Base-by-base conservation (phyloP, 768 basidiomycete species). In the Tubosaeta sp. region DNA sequence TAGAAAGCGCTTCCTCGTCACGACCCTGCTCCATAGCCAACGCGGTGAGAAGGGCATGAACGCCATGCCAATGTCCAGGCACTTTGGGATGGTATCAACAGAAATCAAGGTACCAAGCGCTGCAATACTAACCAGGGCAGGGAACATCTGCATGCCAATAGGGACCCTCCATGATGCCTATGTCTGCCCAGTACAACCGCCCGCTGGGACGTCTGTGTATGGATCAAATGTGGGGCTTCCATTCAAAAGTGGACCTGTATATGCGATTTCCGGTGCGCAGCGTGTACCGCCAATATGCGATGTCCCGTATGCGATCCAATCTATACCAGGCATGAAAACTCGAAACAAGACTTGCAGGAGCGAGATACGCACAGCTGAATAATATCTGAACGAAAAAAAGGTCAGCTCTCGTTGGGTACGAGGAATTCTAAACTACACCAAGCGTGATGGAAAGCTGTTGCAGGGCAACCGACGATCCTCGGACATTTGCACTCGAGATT, bases 41-140 rank as follows among this genome's bases (percentile, higher is more conserved):
- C 75, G 69, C 17, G 75, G 75, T 17, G 75, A 75, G 48, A 70
- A 74, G 19, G 74, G 74, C 59, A 75, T 64, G 43, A 72, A 64
- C 17, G 46, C 37, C 67, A 68, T 68, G 34, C 67, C 67, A 31
- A 68, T 46, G 7, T 62, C 67, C 49, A 70, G 58, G n/a, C 60
- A 62, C 68, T 68, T 46, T 52, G 13, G 17, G 27, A 27, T 10
- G 42, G 41, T 19, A 12, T 61, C 45, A 53, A 11, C 17, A 31
- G 42, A 11, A 11, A 39, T 11, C 16, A 31, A 11, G 43, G 9
- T 0, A 6, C 2, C 2, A 37, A 64, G 53, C 57, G 31, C 60
- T 9, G 5, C 58, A 55, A 25, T 62, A 46, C 64, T 46, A 19
- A 74, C 65, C 29, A 74, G 33, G 5, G 74, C 71, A 2, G 74